Evolutionary conservation across 805 yeast genomes (phyloP), one percentile per base, ranked within the genome.

Genomic region (Ogataea nonfermentans): DNA sequence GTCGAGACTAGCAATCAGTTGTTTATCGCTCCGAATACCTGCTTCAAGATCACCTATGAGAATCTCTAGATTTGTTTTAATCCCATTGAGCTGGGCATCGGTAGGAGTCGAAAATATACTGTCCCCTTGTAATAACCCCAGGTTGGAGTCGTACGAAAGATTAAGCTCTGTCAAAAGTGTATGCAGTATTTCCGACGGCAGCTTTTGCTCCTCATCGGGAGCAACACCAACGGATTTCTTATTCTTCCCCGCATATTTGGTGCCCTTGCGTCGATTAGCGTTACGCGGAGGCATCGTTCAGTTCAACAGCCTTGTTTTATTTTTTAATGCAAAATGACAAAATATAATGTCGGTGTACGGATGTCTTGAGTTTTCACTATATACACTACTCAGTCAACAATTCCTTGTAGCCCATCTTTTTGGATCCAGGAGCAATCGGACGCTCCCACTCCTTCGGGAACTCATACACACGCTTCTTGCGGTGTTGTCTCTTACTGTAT

Each of bases 361-460:
- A 39, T 43, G 47, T 39, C 3, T 4, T 9, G 3, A 9, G 12
- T 15, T 22, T 23, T n/a, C n/a, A n/a, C 30, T 37, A 40, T 40
- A 32, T 44, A 38, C 40, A 45, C 24, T 29, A 29, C 29, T 35
- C 37, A 29, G 35, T 24, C 20, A 35, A 36, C 37, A 32, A 16
- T 10, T 30, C 17, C 24, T 33, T 29, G 19, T 29, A 25, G 17
- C 27, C 46, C 30, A 70, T 62, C 41, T 52, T 64, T 49, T 65
- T 57, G 41, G 68, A 68, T 20, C 88, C 85, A 0, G 88, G 84
- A 55, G 82, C 83, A 54, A 85, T 74, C 9, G 86, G 84, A 43
- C 80, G 72, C 49, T 71, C 67, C 98, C 98, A 91, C 35, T 70
- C 77, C 47, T 78, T 78, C 11, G 98, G 97, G 70, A 86, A 89